Evolutionary conservation across 2,329 filamentous ascomycete genomes (phyloP).

Genomic region (Fusarium sp.): DNA sequence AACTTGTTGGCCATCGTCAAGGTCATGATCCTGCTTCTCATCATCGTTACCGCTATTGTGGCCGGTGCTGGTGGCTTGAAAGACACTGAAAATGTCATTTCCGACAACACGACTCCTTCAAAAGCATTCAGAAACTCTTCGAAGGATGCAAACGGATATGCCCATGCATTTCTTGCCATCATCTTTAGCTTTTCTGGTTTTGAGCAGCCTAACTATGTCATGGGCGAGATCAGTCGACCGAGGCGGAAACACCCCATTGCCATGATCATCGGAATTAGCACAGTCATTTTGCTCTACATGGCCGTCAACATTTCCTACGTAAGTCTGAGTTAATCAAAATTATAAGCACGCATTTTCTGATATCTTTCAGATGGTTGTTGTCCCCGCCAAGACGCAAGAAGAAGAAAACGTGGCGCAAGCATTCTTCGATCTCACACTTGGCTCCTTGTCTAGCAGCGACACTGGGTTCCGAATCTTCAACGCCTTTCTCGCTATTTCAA

Average conservation of each 20-base stretch:
- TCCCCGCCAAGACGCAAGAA: conserved; percentile 40
- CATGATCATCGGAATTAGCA: conserved; percentile 47
- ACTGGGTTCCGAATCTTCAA: conserved; percentile 56
- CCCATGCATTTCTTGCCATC: conserved; percentile 57
- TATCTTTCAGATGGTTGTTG: conserved; percentile 54
- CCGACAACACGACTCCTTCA: conserved; percentile 42
- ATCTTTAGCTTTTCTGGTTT: conserved; percentile 55
- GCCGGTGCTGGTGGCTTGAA: conserved; percentile 47
- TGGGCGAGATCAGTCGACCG: conserved; percentile 50
- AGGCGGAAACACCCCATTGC: conserved; percentile 50
- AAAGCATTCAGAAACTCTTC: conserved; percentile 43
- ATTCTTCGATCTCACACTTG: conserved; percentile 52
- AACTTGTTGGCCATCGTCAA: conserved; percentile 65
- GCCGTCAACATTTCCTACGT: conserved; percentile 55
- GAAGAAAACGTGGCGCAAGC: conserved; percentile 44
- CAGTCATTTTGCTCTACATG: conserved; percentile 51
- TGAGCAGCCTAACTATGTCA: conserved; percentile 54
- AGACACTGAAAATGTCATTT: conserved; percentile 40
- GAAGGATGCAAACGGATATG: conserved; percentile 48
- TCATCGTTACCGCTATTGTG: conserved; percentile 52
- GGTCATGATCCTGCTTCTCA: conserved; percentile 59
- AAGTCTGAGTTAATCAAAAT: conserved; percentile 6
- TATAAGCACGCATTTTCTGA: not conserved
- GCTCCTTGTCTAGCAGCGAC: conserved; percentile 44
- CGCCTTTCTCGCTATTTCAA: conserved; percentile 65